Percentiles rank a stretch among this genome's conserved stretches.
Evolutionary conservation across 148 eudicot genomes (phyloP).

Genomic region (Persicaria maculosa): DNA sequence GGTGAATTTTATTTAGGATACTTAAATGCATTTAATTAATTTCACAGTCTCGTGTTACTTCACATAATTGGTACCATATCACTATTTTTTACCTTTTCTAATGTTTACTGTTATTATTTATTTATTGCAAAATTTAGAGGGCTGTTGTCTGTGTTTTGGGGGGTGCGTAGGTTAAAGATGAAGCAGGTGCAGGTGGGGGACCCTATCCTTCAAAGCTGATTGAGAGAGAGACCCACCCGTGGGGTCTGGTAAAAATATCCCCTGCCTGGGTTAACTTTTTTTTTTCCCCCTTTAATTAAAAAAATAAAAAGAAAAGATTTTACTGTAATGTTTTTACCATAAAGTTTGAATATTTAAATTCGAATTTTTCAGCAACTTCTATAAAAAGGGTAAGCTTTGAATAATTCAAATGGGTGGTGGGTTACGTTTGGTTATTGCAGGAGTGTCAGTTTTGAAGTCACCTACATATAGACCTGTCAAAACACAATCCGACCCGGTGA

Average conservation of each 20-base stretch:
- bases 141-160: background rate
- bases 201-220: background rate
- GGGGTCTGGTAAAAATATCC: background rate
- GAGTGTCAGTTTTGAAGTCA: too few relatives aligned
- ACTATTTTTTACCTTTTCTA: too few relatives aligned
- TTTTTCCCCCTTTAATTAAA: background rate
- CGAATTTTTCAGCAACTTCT: background rate
- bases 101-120: too few relatives aligned
- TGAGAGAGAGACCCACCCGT: slow-evolving; percentile 7
- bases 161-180: slow-evolving; percentile 1
- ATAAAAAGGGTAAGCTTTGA: background rate
- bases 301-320: background rate
- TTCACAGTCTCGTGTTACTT: too few relatives aligned
- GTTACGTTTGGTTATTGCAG: too few relatives aligned
- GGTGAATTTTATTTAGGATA: too few relatives aligned
- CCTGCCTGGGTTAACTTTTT: background rate
- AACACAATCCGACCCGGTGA: too few relatives aligned
- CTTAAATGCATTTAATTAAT: too few relatives aligned
- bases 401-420: too few relatives aligned
- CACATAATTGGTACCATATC: too few relatives aligned
- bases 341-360: background rate
- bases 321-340: background rate
- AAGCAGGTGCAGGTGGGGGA: slow-evolving; percentile 7
- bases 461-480: too few relatives aligned
- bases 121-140: background rate